These are phyloP conservation scores for Agaricus blazei DNA, from an alignment of 768 basidiomycete genomes.

Conservation along the genomic window DNA sequence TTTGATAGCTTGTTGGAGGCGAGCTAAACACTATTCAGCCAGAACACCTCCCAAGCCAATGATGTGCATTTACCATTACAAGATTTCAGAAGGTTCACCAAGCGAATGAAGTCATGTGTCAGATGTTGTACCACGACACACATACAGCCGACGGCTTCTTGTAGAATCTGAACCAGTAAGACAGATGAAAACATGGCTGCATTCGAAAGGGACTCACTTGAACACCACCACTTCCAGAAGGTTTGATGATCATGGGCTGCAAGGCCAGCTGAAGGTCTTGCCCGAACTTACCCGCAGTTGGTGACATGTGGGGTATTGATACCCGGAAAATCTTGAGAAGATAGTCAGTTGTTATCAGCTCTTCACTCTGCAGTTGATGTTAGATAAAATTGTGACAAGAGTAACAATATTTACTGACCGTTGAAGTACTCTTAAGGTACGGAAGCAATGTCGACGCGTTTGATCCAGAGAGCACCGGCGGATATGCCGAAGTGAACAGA, in stretches of 20 bases:
- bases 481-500: conserved; percentile 77
- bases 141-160: conserved; percentile 91
- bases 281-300: conserved; percentile 84
- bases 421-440: conserved; percentile 79
- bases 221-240: conserved; percentile 61
- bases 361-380: conserved; percentile 55
- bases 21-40: conserved; percentile 32
- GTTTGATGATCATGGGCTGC: conserved; percentile 90
- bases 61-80: conserved; percentile 60
- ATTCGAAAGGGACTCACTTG: conserved; percentile 38
- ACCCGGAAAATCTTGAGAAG: conserved; percentile 84
- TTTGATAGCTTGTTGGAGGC: conserved; percentile 54
- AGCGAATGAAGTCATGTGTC: conserved; percentile 77
- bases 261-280: conserved; percentile 76
- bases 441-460: conserved; percentile 86
- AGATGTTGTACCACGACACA: conserved; percentile 80
- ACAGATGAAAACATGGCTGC: neutral
- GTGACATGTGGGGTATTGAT: conserved; percentile 84
- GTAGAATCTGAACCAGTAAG: conserved; percentile 54
- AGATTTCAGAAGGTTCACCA: conserved; percentile 78
- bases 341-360: conserved; percentile 79
- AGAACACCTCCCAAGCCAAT: neutral
- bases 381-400: neutral
- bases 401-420: conserved; percentile 41
- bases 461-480: conserved; percentile 74